Evolutionary conservation across 352 stramenopile genomes (phyloP), one percentile per base, ranked within the genome.

Genomic region (Salisapilia sapeloensis): DNA sequence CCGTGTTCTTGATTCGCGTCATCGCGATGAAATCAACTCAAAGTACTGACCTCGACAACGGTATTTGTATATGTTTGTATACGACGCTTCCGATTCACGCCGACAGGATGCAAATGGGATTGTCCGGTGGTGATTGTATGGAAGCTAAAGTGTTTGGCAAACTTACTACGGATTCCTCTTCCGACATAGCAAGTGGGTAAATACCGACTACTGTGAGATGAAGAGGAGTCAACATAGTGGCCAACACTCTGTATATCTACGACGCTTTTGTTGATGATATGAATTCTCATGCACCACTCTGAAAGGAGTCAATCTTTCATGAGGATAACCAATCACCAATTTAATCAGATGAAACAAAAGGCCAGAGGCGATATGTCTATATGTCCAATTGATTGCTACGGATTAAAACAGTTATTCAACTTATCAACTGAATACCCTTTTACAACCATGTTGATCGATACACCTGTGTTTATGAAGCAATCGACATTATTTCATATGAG

Each of bases 381-480:
- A 12, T 27, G 33, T 13, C 12, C 7, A 25, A 32, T 48, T 33
- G 31, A 43, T 60, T 50, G 62, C 58, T 49, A 38, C 48, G 56
- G 66, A 82, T 66, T 74, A 78, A 48, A 64, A 21, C 21, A 50
- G 40, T 40, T 62, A 53, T 62, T 63, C 37, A 60, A n/a, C n/a
- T 63, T 71, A 72, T 42, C 53, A n/a, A 62, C 48, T 52, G 54
- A 65, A 78, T 65, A 81, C 69, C 72, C 69, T 76, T 86, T 84
- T 80, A 67, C 53, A 76, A 84, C 57, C 35, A 18, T 87, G 71
- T 87, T 53, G 71, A 87, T 46, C 33, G 11, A 45, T 71, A 87
- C 71, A 87, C 71, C 71, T 87, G 71, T 87, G 71, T 87, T 87
- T 79, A 80, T 87, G 71, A 87, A 67, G 67, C 60, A 66, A 72